Conservation (phyloP, 1,284 basidiomycete genomes). For the Pholiota adiposa region DNA sequence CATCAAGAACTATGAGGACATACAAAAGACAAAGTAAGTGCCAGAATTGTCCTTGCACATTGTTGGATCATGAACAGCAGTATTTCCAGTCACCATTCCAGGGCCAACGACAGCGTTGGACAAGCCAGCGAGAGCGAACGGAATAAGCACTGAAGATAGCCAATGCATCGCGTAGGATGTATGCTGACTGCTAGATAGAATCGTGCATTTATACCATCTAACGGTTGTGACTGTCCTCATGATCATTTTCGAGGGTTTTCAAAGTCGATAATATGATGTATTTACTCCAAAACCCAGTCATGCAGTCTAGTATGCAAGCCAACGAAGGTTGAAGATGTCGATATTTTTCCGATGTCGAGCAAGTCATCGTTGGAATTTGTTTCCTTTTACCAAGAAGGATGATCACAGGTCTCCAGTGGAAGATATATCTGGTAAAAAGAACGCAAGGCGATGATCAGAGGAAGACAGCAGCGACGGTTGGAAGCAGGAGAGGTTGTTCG, state of each 20-base stretch:
- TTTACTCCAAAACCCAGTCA: background rate
- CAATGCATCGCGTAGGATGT: conserved; percentile 6
- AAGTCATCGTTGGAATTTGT: background rate
- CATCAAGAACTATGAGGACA: conserved; percentile 17
- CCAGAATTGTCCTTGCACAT: conserved; percentile 56
- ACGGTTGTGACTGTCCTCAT: too few relatives aligned
- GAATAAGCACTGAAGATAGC: conserved; percentile 11
- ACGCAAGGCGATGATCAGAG: background rate
- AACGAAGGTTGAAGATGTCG: background rate
- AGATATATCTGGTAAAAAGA: background rate
- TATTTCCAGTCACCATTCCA: conserved; percentile 48
- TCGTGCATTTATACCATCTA: background rate
- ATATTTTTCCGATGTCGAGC: background rate
- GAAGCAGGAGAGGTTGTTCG: background rate
- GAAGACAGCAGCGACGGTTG: background rate
- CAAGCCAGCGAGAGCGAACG: conserved; percentile 22
- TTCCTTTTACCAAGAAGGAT: background rate
- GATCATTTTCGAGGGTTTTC: too few relatives aligned
- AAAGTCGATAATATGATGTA: background rate
- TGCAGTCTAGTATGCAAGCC: background rate
- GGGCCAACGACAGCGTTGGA: conserved; percentile 38
- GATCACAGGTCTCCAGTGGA: background rate
- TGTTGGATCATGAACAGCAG: conserved; percentile 49
- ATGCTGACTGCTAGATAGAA: background rate
- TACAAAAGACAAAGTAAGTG: conserved; percentile 57